Base-by-base conservation (phyloP, 768 basidiomycete genomes). In the Panaeolus papilionaceus region DNA sequence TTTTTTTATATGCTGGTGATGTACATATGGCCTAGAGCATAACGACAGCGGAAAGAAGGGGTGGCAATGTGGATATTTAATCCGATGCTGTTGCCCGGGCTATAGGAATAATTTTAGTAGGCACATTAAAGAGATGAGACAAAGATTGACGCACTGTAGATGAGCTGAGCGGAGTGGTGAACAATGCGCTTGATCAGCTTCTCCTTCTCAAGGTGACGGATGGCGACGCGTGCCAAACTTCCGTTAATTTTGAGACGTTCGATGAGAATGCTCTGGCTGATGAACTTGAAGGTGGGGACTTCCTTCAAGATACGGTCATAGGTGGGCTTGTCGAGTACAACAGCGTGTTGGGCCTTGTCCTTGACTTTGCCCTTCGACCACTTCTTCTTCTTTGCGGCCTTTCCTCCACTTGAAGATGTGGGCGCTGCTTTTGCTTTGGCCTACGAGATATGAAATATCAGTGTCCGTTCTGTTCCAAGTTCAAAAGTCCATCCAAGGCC, bases 341-440 rank as follows among this genome's bases (percentile, higher is more conserved):
- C 96, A 75, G 94, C 88, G 88, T 99, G 96, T 78, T 94, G 91
- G 76, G 97, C 95, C 91, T 99, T 99, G 86, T 99, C 98, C 92
- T 99, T 99, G 82, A 99, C 98, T 85, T 99, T 99, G 80, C 98
- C 98, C 89, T 99, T 99, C 75, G 95, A 98, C 96, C 96, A 98
- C 89, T 99, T 99, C 94, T 99, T 99, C 89, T 99, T 99, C 89
- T 98, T 98, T 70, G 93, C 94, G 77, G 92, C 83, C 81, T 95
- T 95, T 78, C 93, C 92, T 72, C 92, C 91, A 71, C 88, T 82
- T 62, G 89, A 83, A 68, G 91, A 81, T 72, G 93, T 82, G 76
- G 90, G 84, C 58, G 78, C 72, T 84, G 91, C 90, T 87, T 93
- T 93, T 78, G 92, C 90, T 87, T 91, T 87, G 81, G 87, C 85